These are phyloP conservation scores for Gilbertella persicaria DNA, from an alignment of 371 early-diverging fungal genomes.

Conservation along the genomic window DNA sequence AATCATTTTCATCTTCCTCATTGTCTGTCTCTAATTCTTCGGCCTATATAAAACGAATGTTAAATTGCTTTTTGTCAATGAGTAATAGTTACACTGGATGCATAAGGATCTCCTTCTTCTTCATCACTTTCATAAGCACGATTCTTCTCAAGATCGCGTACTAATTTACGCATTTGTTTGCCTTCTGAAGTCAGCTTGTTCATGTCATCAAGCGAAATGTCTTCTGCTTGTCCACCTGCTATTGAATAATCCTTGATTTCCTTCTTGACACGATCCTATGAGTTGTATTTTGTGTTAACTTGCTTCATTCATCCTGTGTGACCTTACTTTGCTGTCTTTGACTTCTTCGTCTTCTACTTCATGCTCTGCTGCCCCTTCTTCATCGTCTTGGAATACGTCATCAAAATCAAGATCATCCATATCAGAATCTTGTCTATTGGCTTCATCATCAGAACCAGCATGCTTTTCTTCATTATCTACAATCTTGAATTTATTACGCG, in stretches of 20 bases:
- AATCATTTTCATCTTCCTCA: slow-evolving; percentile 48
- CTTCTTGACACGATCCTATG: slow-evolving; percentile 39
- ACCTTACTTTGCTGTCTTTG: slow-evolving; percentile 50
- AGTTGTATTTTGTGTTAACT: not conserved
- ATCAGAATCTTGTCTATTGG: slow-evolving; percentile 39
- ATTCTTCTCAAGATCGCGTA: slow-evolving; percentile 73
- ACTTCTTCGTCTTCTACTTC: slow-evolving; percentile 67
- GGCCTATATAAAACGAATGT: slow-evolving; percentile 29
- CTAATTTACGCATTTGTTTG: slow-evolving; percentile 70
- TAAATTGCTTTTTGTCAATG: slow-evolving; percentile 7
- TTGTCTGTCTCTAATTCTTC: slow-evolving; percentile 54
- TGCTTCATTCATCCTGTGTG: slow-evolving; percentile 29
- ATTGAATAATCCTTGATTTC: slow-evolving; percentile 40
- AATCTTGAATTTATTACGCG: slow-evolving; percentile 26
- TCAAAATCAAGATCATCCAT: slow-evolving; percentile 58
- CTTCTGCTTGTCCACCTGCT: slow-evolving; percentile 29
- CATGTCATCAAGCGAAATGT: slow-evolving; percentile 27
- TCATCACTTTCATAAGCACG: slow-evolving; percentile 75
- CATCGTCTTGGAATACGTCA: slow-evolving; percentile 70
- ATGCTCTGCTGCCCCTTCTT: slow-evolving; percentile 74
- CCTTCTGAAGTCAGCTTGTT: slow-evolving; percentile 45
- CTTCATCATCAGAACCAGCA: slow-evolving; percentile 29
- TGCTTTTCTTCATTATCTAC: slow-evolving; percentile 31
- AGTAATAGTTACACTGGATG: slow-evolving; percentile 55
- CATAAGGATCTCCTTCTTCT: slow-evolving; percentile 75